Base-by-base conservation (phyloP, 148 eudicot species). In the Diospyros lotus region DNA sequence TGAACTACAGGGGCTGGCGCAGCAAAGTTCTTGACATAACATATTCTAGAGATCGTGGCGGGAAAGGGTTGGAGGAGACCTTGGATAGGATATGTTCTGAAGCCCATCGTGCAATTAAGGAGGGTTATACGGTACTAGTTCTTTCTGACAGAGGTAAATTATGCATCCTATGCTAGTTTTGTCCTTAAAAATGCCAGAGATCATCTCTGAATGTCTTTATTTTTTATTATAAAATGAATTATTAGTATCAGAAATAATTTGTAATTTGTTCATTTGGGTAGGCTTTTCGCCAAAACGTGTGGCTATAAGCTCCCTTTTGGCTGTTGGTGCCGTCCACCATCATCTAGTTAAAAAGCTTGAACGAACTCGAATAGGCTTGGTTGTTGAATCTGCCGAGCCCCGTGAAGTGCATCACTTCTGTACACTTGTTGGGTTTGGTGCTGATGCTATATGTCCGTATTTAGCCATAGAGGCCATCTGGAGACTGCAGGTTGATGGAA, bases 321-420 rank as follows among this genome's bases (percentile, higher is more conserved):
- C 99, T 73, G 90, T 91, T 82, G 98, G 99, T 71, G 99, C 98
- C 58, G 99, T 96, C 69, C 99, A 96, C 81, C 99, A 96, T 79
- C 90, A 91, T 86, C 82, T 96, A 54, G 98, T 96, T 17, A 83
- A 91, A 79, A 93, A 88, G 63, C 92, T 93, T 15, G 97, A 91
- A 82, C 86, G 99, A 40, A 96, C 99, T 66, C 93, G 84, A 73
- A 93, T 93, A 43, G 99, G 91, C 53, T 79, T 96, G 67, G 82
- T 96, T 55, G 79, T 96, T 66, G 99, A 96, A 82, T 91, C 99
- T 63, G 99, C 99, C 38, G 99, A 96, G 79, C 98, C 99, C 55
- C 98, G 99, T 58, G 99, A 96, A 84, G 99, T 96, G 82, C 99
- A 96, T 82, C 99, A 96, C 86, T 96, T 96, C 71, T 96, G 98